Evolutionary conservation across 192 early-diverging fungal genomes (phyloP).

Genomic region (Gryganskiella cystojenkinii): DNA sequence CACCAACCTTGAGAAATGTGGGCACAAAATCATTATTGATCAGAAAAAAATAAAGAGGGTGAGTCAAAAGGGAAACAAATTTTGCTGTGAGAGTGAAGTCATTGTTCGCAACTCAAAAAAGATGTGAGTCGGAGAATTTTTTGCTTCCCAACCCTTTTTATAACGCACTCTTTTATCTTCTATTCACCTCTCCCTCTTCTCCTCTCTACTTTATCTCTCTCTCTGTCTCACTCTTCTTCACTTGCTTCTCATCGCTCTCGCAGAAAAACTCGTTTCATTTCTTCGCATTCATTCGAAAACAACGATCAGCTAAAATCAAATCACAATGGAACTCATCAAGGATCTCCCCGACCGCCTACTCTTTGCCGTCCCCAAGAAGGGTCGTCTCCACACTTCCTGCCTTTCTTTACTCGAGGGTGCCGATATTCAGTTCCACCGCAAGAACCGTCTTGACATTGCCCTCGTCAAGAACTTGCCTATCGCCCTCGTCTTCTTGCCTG

Average conservation of each 20-base stretch:
- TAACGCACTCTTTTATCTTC: too few relatives aligned
- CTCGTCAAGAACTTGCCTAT: slow-evolving; percentile 93
- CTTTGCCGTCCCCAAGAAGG: slow-evolving; percentile 99
- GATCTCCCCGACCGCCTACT: slow-evolving; percentile 79
- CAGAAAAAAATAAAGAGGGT: neutral
- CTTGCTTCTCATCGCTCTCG: too few relatives aligned
- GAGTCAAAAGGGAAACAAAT: too few relatives aligned
- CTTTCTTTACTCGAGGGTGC: slow-evolving; percentile 85
- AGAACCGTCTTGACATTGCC: slow-evolving; percentile 97
- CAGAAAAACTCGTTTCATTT: neutral
- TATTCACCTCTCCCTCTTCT: too few relatives aligned
- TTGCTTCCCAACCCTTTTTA: neutral
- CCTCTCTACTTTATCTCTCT: too few relatives aligned
- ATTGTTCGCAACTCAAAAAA: neutral
- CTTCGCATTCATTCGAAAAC: neutral
- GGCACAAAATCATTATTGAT: too few relatives aligned
- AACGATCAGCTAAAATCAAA: neutral
- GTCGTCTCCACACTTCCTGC: slow-evolving; percentile 92
- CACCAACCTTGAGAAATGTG: too few relatives aligned
- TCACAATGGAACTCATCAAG: slow-evolving; percentile 66
- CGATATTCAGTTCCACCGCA: slow-evolving; percentile 96
- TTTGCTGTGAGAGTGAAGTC: too few relatives aligned
- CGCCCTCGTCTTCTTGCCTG: slow-evolving; percentile 94
- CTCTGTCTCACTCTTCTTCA: too few relatives aligned
- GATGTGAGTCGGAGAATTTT: neutral